Evolutionary conservation across 164 flowering plant species (phyloP).

Genomic region (Magnolia changhungtana): DNA sequence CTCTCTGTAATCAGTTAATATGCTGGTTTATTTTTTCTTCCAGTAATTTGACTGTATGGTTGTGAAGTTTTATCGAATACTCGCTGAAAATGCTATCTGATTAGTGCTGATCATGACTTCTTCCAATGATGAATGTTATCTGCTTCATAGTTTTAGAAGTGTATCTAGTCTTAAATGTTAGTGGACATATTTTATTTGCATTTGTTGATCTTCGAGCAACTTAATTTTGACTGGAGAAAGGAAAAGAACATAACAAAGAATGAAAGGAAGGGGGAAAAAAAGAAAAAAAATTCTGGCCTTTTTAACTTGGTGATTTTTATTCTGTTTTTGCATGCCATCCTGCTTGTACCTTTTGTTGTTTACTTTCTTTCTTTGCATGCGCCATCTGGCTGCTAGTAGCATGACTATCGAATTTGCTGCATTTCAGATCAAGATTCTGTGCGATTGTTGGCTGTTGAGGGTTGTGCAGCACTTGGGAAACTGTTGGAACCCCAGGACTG

Average conservation of each 20-base stretch:
- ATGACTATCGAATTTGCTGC: neutral
- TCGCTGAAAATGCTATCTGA: too few relatives aligned
- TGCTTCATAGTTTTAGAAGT: neutral
- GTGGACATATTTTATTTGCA: neutral
- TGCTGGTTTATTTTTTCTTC: neutral
- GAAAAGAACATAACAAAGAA: too few relatives aligned
- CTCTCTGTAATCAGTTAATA: neutral
- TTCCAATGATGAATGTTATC: neutral
- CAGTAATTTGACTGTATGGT: neutral
- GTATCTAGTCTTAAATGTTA: neutral
- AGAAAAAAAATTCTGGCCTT: neutral
- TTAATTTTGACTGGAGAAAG: too few relatives aligned
- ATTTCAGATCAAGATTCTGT: conserved; percentile 96
- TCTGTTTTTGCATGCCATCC: neutral
- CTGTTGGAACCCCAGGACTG: conserved; percentile 94
- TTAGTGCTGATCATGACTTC: too few relatives aligned
- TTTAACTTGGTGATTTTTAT: neutral
- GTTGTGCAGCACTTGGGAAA: conserved; percentile 97
- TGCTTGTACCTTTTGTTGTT: neutral
- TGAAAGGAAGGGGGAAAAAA: neutral
- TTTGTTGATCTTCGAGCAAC: too few relatives aligned
- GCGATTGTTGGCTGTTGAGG: conserved; percentile 94
- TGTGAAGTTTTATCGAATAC: neutral
- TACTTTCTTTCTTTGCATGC: neutral
- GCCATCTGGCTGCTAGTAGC: neutral